A percentile compares a stretch with the other conserved stretches of the same genome.
Conservation (phyloP, 345 rosid species). For the Punica granatum region DNA sequence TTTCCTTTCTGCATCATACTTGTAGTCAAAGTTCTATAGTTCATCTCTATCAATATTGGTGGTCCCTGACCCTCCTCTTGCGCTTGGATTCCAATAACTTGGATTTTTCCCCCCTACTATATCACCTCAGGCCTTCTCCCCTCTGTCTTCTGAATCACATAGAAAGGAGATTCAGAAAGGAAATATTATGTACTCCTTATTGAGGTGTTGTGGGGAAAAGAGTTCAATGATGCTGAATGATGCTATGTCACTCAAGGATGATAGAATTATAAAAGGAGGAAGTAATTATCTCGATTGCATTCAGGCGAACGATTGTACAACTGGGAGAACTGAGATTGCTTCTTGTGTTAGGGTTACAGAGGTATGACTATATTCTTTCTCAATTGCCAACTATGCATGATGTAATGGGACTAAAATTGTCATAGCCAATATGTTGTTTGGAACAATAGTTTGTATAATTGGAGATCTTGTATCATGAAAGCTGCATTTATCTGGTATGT, state of each 20-base stretch:
- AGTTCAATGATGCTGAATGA: conserved; percentile 34
- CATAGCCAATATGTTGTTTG: not conserved
- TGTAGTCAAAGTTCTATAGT: conserved; percentile 54
- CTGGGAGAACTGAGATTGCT: conserved; percentile 80
- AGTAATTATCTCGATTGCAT: conserved; percentile 73
- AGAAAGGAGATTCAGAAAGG: conserved; percentile 49
- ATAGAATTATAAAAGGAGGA: conserved; percentile 57
- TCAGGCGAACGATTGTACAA: conserved; percentile 74
- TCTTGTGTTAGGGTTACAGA: conserved; percentile 84
- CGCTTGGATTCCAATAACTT: conserved; percentile 81
- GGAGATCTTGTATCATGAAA: not conserved
- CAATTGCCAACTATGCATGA: not conserved
- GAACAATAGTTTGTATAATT: not conserved
- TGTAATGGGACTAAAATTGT: not conserved
- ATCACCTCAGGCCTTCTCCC: conserved; percentile 64
- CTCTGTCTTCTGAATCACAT: conserved; percentile 35
- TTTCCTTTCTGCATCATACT: conserved; percentile 51
- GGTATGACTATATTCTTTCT: conserved; percentile 34
- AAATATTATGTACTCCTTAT: conserved; percentile 50
- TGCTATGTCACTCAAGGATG: conserved; percentile 51
- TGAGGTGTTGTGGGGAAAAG: conserved; percentile 46
- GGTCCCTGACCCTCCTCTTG: conserved; percentile 79
- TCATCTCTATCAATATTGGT: conserved; percentile 54
- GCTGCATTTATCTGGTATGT: not conserved
- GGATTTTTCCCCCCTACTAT: conserved; percentile 88